Evolutionary conservation across 306 rosid species (phyloP).

Genomic region (Casuarina equisetifolia): DNA sequence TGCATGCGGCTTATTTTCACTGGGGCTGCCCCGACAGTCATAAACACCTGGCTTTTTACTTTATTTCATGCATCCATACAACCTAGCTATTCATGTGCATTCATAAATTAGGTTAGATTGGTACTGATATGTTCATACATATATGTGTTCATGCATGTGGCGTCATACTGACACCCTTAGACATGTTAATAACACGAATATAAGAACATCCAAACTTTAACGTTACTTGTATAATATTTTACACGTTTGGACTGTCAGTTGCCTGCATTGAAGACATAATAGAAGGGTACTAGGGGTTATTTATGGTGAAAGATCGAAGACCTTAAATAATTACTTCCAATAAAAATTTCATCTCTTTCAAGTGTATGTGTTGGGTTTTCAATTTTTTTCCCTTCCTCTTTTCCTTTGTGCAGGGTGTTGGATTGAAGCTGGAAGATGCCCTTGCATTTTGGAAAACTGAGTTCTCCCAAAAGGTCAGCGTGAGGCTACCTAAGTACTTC

Average conservation of each 20-base stretch:
- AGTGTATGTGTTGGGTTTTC: not conserved
- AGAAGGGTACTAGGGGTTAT: not conserved
- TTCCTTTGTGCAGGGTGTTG: slow-evolving; percentile 70
- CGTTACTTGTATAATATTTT: not conserved
- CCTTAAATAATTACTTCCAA: not conserved
- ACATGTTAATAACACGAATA: not conserved
- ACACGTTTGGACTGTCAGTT: not conserved
- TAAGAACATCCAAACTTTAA: not conserved
- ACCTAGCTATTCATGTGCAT: not conserved
- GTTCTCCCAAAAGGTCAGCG: slow-evolving; percentile 76
- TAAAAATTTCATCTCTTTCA: not conserved
- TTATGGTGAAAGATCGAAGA: not conserved
- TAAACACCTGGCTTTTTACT: not conserved
- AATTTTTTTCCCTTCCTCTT: slow-evolving; percentile 4
- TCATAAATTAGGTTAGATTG: not conserved
- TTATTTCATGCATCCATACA: not conserved
- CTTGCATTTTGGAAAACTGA: slow-evolving; percentile 94
- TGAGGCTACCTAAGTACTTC: slow-evolving; percentile 15
- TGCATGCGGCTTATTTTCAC: not conserved
- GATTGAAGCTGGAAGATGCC: slow-evolving; percentile 91
- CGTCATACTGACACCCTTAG: not conserved
- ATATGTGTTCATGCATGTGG: too few relatives aligned
- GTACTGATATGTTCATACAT: not conserved
- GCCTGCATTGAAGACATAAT: not conserved
- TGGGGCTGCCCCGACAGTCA: not conserved